Evolutionary conservation across 768 basidiomycete genomes (phyloP).

Genomic region (Postia placenta): DNA sequence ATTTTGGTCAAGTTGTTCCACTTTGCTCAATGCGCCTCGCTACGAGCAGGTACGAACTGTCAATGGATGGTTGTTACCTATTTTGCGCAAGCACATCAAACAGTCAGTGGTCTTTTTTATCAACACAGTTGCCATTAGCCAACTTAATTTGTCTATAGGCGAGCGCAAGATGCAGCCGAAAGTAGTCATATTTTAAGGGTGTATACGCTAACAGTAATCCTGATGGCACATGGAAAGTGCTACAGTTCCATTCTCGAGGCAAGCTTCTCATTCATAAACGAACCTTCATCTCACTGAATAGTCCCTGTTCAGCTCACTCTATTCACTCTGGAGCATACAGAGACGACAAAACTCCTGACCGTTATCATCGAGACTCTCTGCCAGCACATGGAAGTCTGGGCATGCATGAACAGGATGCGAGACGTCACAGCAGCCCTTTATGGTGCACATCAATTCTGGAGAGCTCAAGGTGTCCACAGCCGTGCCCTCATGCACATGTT

Average conservation of each 20-base stretch:
- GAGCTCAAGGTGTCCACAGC: constrained; percentile 57
- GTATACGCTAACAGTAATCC: constrained; percentile 51
- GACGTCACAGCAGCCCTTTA: constrained; percentile 55
- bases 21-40: constrained; percentile 49
- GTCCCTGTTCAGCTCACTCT: constrained; percentile 24
- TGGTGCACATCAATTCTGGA: constrained; percentile 56
- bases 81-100: constrained; percentile 47
- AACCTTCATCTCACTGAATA: background rate
- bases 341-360: constrained; percentile 45
- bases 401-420: constrained; percentile 61
- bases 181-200: constrained; percentile 36
- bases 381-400: constrained; percentile 69
- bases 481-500: constrained; percentile 58
- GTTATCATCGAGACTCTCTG: constrained; percentile 68
- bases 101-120: too few species aligned
- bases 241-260: constrained; percentile 71
- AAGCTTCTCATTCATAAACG: constrained; percentile 13
- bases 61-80: constrained; percentile 70
- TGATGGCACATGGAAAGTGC: constrained; percentile 57
- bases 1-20: constrained; percentile 34
- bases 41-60: constrained; percentile 73
- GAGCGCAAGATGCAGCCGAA: too few species aligned
- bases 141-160: too few species aligned
- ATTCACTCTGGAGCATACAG: constrained; percentile 44
- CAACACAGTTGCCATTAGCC: too few species aligned